Conservation (phyloP, 2,329 filamentous ascomycete genomes). For the Botrytis fragariae region DNA sequence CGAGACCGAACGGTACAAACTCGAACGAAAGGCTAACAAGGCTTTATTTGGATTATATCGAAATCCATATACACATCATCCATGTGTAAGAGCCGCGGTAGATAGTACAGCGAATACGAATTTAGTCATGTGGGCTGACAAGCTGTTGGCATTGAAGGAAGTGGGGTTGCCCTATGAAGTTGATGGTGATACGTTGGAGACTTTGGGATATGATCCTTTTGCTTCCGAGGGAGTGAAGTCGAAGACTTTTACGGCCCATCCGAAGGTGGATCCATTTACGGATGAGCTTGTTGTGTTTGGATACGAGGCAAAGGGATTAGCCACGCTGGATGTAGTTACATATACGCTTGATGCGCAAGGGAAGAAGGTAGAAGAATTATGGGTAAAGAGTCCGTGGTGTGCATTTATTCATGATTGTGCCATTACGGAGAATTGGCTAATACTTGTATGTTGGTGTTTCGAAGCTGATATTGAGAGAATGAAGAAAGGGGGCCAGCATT, state of each 20-base stretch:
- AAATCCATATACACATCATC: slow-evolving; percentile 11
- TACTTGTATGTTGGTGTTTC: slow-evolving; percentile 34
- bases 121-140: slow-evolving; percentile 53
- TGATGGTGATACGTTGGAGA: slow-evolving; percentile 46
- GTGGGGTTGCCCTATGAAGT: slow-evolving; percentile 51
- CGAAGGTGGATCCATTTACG: slow-evolving; percentile 50
- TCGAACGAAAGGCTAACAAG: slow-evolving; percentile 28
- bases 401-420: slow-evolving; percentile 52
- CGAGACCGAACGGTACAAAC: slow-evolving; percentile 33
- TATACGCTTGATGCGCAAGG: slow-evolving; percentile 47
- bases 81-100: neutral
- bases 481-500: slow-evolving; percentile 48
- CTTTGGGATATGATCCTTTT: slow-evolving; percentile 49
- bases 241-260: slow-evolving; percentile 51
- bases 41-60: slow-evolving; percentile 34
- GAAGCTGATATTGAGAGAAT: slow-evolving; percentile 45
- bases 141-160: slow-evolving; percentile 53
- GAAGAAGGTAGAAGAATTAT: slow-evolving; percentile 45
- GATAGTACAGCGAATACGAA: slow-evolving; percentile 50
- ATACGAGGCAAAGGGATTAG: slow-evolving; percentile 48
- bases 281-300: slow-evolving; percentile 52
- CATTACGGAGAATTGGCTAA: slow-evolving; percentile 44
- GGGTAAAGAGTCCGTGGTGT: slow-evolving; percentile 49
- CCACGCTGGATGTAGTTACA: slow-evolving; percentile 44
- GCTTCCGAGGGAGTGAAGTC: slow-evolving; percentile 45